Base-by-base conservation (phyloP, 805 yeast species). In the Myxozyma lipomycoides region DNA sequence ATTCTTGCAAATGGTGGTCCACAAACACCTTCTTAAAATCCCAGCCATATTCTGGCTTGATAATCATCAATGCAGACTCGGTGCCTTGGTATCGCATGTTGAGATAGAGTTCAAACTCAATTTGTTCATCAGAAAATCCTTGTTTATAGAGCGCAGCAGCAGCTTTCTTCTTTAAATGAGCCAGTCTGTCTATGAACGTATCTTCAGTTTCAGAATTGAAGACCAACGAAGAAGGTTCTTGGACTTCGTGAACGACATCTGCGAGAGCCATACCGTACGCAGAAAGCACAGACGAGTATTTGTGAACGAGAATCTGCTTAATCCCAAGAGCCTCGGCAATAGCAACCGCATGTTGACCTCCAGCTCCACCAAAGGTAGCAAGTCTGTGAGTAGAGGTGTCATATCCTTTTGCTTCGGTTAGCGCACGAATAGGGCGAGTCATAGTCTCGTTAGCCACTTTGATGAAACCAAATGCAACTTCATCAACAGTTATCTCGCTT, bases 331-430 rank as follows among this genome's bases (percentile, higher is more conserved):
- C 74, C 50, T 78, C 74, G 1, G 95, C 95, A 32, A 88, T 81
- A 7, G 85, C 81, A 43, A 78, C 81, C 1, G 93, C 90, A 67
- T 86, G 90, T 68, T 88, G 96, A 6, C 96, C 96, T 47, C 96
- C 96, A 23, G 95, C 95, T 43, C 96, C 96, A 42, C 96, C 96
- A 69, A 88, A 88, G 1, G 91, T 77, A 1, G 89, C 95, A 52
- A 88, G 69, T 51, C 83, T 70, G 65, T 88, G 95, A 9, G 76
- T 71, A 7, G 84, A 65, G 0, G 81, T 75, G 38, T 78, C 74
- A 62, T 81, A 80, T 3, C 96, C 96, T 62, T 82, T 86, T 1
- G 91, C 86, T 64, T 87, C 96, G 0, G 95, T 87, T 46, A 88
- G 70, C 38, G 84, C 82, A 51, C 96, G 75, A 47, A 88, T 85